Evolutionary conservation across 805 yeast genomes (phyloP).

Genomic region (Saccharomycopsis oosterbeekiorum): DNA sequence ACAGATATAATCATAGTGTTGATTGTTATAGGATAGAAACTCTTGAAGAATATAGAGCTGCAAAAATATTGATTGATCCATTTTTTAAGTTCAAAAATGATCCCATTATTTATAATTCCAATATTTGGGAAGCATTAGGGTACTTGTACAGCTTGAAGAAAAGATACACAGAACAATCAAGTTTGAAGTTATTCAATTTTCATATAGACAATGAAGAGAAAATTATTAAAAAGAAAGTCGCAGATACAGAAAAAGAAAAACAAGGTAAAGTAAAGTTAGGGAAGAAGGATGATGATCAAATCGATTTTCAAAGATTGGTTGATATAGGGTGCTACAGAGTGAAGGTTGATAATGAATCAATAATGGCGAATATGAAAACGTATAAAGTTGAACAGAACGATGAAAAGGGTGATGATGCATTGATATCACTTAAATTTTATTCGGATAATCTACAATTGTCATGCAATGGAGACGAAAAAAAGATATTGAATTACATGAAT

Average conservation of each 20-base stretch:
- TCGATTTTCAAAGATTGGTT: neutral
- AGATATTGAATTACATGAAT: slow-evolving; percentile 1
- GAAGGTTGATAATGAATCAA: neutral
- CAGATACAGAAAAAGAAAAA: neutral
- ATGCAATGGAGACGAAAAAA: neutral
- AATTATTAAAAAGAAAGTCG: neutral
- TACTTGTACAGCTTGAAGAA: neutral
- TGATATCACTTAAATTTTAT: neutral
- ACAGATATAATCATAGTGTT: neutral
- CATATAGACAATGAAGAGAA: neutral
- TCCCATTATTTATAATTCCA: neutral
- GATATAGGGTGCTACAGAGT: neutral
- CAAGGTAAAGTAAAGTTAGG: neutral
- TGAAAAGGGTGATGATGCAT: neutral
- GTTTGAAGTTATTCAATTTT: neutral
- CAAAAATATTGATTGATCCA: neutral
- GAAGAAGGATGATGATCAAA: neutral
- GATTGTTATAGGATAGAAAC: neutral
- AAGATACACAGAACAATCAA: neutral
- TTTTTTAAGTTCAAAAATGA: neutral
- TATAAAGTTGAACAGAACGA: neutral
- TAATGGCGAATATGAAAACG: neutral
- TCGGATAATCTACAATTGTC: neutral
- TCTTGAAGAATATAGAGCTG: neutral
- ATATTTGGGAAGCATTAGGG: neutral